Base-by-base conservation (phyloP, 257 asterid species). In the Gentiana straminea region DNA sequence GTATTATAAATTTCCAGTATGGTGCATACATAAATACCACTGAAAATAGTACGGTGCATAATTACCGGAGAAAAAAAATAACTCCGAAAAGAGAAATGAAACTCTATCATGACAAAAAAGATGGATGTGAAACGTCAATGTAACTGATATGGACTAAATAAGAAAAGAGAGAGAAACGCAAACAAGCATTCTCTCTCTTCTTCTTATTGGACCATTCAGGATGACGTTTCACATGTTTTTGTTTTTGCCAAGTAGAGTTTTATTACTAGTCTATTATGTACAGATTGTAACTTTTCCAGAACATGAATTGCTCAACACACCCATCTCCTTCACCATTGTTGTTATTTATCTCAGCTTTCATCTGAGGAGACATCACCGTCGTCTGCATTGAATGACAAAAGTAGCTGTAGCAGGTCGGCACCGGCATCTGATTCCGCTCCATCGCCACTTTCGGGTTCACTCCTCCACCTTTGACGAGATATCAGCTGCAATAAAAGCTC, bases 401-500 rank as follows among this genome's bases (percentile, higher is more conserved):
- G 66, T 54, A 79, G 75, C 64, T 75, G 84, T 35, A 80, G 67
- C 68, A 75, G 68, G 54, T 78, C 79, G 13, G 66, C 59, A 15
- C 75, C 77, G 35, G 51, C 81, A 60, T 68, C 73, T 7, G 76
- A 49, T 49, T 35, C 67, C 46, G 9, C 46, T 5, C 10, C 46
- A 35, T 76, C 80, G 48, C 44, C 62, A 36, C 34, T 62, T 52
- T 69, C 81, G 3, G 77, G 71, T 55, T 70, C 67, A 13, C 72
- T 53, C 67, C 76, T 59, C 49, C 41, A 69, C 74, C 77, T 67
- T 47, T 70, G 84, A 60, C 64, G 67, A 47, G 84, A 64, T 35
- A 79, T 64, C 54, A 81, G 60, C 75, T 77, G 86, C 77, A 73
- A 58, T 84, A 84, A 70, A 65, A 81, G 59, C 63, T 73, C 89